Percentiles rank a stretch among this genome's conserved stretches.
phyloP scores from a whole-genome alignment of 192 early-diverging fungal species.

The Pilobolus umbonatus region DNA sequence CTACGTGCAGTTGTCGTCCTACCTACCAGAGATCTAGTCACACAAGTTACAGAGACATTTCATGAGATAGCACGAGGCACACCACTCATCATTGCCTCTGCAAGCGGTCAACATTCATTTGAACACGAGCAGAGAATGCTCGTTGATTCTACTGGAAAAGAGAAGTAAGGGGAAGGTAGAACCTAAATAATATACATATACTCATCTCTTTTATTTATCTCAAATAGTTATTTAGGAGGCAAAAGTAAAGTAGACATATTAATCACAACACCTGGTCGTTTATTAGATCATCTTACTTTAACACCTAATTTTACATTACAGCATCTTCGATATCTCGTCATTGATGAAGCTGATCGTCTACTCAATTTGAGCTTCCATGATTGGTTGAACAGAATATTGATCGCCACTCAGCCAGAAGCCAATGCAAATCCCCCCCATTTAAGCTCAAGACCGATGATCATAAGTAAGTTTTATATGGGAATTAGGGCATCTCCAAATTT shows the following conservation, averaged over 20 bases:
- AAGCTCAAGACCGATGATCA: constrained; percentile 9
- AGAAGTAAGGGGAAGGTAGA: constrained; percentile 1
- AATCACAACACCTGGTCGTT: constrained; percentile 91
- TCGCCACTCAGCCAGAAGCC: constrained; percentile 44
- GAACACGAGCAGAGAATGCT: constrained; percentile 60
- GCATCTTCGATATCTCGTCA: constrained; percentile 85
- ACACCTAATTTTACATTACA: constrained; percentile 87
- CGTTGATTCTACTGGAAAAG: constrained; percentile 26
- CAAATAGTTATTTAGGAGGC: constrained; percentile 45
- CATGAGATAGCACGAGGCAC: constrained; percentile 74
- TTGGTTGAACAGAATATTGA: constrained; percentile 78
- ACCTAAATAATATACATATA: neutral
- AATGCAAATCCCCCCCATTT: neutral
- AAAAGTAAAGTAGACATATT: constrained; percentile 79
- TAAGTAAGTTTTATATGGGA: constrained; percentile 7
- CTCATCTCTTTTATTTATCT: neutral
- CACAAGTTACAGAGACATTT: constrained; percentile 85
- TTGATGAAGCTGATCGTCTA: constrained; percentile 96
- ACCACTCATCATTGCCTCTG: constrained; percentile 64
- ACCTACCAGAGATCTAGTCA: constrained; percentile 89
- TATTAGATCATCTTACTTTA: constrained; percentile 84
- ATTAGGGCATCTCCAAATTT: neutral
- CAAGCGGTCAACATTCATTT: constrained; percentile 76
- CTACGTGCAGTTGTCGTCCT: constrained; percentile 86
- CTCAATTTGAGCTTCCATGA: constrained; percentile 90